These are phyloP conservation scores for Aspergillus steynii DNA, from an alignment of 495 filamentous ascomycete species.

Conservation along the genomic window DNA sequence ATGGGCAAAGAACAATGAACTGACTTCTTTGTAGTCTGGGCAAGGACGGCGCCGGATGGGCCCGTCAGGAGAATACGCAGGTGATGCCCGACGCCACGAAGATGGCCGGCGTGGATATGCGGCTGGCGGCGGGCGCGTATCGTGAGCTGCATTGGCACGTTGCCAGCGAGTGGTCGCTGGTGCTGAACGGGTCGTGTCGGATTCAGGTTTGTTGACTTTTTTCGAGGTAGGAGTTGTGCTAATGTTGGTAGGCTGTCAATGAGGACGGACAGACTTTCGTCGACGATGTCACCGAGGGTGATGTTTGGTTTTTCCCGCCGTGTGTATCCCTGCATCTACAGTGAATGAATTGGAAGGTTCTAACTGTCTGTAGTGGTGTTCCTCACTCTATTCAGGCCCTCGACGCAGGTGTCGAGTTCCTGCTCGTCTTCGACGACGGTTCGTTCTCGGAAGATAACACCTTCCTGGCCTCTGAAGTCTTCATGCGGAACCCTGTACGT, in stretches of 20 bases:
- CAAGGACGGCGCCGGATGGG: slow-evolving; percentile 61
- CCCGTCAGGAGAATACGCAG: slow-evolving; percentile 63
- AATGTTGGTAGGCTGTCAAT: slow-evolving; percentile 54
- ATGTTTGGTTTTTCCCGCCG: slow-evolving; percentile 72
- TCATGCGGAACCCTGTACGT: slow-evolving; percentile 53
- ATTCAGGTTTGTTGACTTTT: slow-evolving; percentile 34
- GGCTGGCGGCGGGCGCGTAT: slow-evolving; percentile 64
- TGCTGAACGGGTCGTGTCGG: slow-evolving; percentile 65
- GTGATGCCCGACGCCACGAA: slow-evolving; percentile 63
- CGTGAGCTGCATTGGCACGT: slow-evolving; percentile 76
- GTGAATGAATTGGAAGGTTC: background rate
- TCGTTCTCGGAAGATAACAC: slow-evolving; percentile 69
- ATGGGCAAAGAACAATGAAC: background rate
- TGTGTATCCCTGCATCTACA: slow-evolving; percentile 9
- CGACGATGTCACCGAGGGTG: slow-evolving; percentile 65
- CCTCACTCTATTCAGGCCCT: slow-evolving; percentile 70
- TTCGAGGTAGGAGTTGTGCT: background rate
- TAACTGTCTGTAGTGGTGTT: slow-evolving; percentile 42
- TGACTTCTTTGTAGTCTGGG: slow-evolving; percentile 44
- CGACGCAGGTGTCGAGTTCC: slow-evolving; percentile 64
- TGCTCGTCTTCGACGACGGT: slow-evolving; percentile 70
- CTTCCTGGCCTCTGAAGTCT: slow-evolving; percentile 66
- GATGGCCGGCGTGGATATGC: slow-evolving; percentile 81
- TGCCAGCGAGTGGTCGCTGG: slow-evolving; percentile 64
- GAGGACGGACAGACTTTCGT: slow-evolving; percentile 63